Evolutionary conservation across 805 yeast genomes (phyloP), one percentile per base, ranked within the genome.

Genomic region (Saccharomyces mikatae): DNA sequence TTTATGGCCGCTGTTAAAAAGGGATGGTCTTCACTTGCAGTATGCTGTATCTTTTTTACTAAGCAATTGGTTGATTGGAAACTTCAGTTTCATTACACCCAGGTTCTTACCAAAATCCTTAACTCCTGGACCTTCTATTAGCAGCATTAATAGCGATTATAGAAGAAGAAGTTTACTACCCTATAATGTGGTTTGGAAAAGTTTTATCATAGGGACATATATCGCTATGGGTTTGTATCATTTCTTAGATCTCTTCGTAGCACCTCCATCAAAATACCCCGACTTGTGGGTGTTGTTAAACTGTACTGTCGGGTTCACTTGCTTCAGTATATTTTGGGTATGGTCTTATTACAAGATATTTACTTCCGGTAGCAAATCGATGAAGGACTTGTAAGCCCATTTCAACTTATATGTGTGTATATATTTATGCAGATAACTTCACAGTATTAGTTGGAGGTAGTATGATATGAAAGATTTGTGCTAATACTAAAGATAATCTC

Each of bases 241-340:
- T 59, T 50, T 76, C 0, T 66, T 80, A 6, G 96, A 90, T 54
- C 62, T 68, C 41, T 60, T 69, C 24, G 55, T 77, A 9, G 61
- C 58, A 0, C 83, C 95, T 1, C 89, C 92, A 1, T 57, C 67
- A 1, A 66, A 70, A 41, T 85, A 82, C 58, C 97, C 97, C 1
- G 97, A 94, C 68, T 60, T 94, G 4, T 89, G 94, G 91, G 88
- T 88, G 0, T 76, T 92, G 26, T 78, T 82, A 3, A 94, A 94
- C 64, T 82, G 86, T 46, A 63, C 84, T 0, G 63, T 90, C 2
- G 86, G 94, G 0, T 90, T 89, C 65, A 86, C 80, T 0, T 87
- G 90, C 56, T 92, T 91, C 62, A 66, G 72, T 0, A 63, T 86
- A 48, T 88, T 88, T 62, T 91, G 90, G 83, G 58, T 89, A n/a